Evolutionary conservation across 2,329 filamentous ascomycete genomes (phyloP).

Genomic region (Scedosporium aurantiacum): DNA sequence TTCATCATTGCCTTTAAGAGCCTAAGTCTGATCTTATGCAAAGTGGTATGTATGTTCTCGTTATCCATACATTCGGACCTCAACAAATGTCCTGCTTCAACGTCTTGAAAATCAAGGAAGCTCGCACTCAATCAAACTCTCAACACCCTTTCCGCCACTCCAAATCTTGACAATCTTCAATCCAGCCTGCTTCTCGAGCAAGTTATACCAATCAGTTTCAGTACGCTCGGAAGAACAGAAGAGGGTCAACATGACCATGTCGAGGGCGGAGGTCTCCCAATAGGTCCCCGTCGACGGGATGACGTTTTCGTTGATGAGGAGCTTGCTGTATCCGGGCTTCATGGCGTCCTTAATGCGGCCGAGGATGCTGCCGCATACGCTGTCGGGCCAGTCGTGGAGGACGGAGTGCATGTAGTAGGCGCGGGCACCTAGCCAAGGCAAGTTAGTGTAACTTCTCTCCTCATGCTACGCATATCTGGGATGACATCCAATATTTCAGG

Average conservation of each 20-base stretch:
- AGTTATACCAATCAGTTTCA: constrained; percentile 20
- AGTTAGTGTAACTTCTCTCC: no score
- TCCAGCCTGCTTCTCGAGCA: constrained; percentile 20
- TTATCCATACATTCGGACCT: no score
- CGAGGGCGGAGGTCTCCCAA: constrained; percentile 18
- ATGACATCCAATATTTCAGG: neutral
- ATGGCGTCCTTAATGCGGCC: constrained; percentile 17
- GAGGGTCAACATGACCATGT: constrained; percentile 21
- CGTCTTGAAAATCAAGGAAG: constrained; percentile 8
- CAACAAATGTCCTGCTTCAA: no score
- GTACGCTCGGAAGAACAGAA: constrained; percentile 16
- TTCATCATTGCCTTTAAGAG: no score
- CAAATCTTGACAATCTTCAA: constrained; percentile 24
- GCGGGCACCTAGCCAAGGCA: constrained; percentile 13
- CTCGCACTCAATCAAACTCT: constrained; percentile 28
- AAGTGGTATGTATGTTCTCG: no score
- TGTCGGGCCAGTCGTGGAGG: constrained; percentile 21
- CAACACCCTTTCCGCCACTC: constrained; percentile 19
- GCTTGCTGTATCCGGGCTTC: constrained; percentile 19
- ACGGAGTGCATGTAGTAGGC: constrained; percentile 24
- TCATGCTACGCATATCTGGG: neutral
- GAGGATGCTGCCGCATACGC: constrained; percentile 17
- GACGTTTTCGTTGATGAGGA: constrained; percentile 22
- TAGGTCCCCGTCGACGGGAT: constrained; percentile 19
- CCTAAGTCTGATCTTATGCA: no score